A percentile compares a stretch with the other conserved stretches of the same genome.
Conservation (phyloP, 2,329 filamentous ascomycete genomes). For the Trichoderma endophyticum region DNA sequence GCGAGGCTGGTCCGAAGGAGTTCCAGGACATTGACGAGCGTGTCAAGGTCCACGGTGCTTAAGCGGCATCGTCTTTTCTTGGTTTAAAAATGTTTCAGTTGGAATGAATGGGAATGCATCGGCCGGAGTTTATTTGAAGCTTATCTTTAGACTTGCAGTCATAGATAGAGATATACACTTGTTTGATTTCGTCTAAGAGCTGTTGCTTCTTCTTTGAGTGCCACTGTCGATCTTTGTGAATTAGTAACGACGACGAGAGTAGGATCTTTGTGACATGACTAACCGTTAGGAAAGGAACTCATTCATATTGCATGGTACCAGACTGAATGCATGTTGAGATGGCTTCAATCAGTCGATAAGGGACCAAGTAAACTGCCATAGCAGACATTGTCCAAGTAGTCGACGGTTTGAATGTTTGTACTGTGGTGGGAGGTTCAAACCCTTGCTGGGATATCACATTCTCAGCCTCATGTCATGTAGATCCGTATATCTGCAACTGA, state of each 20-base stretch:
- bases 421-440: neutral
- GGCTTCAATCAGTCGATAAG: neutral
- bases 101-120: slow-evolving; percentile 1
- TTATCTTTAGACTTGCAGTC: slow-evolving; percentile 2
- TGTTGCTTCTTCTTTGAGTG: neutral
- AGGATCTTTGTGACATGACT: neutral
- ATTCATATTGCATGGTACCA: neutral
- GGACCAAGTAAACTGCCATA: neutral
- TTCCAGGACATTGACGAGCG: slow-evolving; percentile 63
- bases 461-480: neutral
- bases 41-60: slow-evolving; percentile 62
- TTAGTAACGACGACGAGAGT: neutral
- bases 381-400: neutral
- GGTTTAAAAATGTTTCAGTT: neutral
- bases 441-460: neutral
- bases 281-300: neutral
- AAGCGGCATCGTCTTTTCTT: slow-evolving; percentile 15
- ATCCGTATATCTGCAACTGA: neutral
- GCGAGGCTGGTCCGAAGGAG: slow-evolving; percentile 58
- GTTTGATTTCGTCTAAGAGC: neutral
- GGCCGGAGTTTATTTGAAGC: slow-evolving; percentile 2
- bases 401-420: neutral
- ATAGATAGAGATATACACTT: slow-evolving; percentile 5
- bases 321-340: neutral
- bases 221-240: neutral